Base-by-base conservation (phyloP, 768 basidiomycete genomes). In the Xerocomellus chrysenteron region DNA sequence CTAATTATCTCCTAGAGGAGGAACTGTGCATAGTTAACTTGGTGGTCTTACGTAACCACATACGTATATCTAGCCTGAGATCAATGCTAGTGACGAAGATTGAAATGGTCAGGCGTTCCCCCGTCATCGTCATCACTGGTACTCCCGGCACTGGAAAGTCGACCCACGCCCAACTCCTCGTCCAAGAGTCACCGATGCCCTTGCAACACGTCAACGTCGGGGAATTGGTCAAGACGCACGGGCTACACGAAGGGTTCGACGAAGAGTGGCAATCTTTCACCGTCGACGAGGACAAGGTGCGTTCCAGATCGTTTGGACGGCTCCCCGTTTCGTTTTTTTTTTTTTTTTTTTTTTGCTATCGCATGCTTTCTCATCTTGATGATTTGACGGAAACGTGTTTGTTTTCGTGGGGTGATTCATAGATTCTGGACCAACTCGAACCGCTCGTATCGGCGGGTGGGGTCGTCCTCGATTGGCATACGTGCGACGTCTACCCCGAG, bases 111-210 rank as follows among this genome's bases (percentile, higher is more conserved):
- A 59, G 61, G 36, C 73, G 72, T 58, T 75, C 71, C 26, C 92
- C 91, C 44, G 81, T 87, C 48, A 90, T 95, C 66, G 70, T 95
- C 62, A 84, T 95, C 64, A 95, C 93, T 42, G 94, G 92, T 57
- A 94, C 93, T 16, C 92, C 93, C 12, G 93, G 93, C n/a, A 95
- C 94, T 36, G 95, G 94, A 53, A 99, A 99, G 72, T 90, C 96
- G 4, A 94, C 94, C 1, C 93, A 93, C 73, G 92, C 94, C 2
- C 82, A 90, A 55, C 77, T 94, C n/a, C 82, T 98, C 44, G 83
- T 79, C 21, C 80, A 85, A 40, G 82, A 90, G 56, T 87, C 90
- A 0, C 82, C 84, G 5, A 63, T 88, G 2, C 84, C 87, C 0
- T 74, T 97, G 54, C 77, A 75, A 64, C 90, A 97, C 68, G 80